Conservation (phyloP, 352 stramenopile species). For the Phytopythium montanum region DNA sequence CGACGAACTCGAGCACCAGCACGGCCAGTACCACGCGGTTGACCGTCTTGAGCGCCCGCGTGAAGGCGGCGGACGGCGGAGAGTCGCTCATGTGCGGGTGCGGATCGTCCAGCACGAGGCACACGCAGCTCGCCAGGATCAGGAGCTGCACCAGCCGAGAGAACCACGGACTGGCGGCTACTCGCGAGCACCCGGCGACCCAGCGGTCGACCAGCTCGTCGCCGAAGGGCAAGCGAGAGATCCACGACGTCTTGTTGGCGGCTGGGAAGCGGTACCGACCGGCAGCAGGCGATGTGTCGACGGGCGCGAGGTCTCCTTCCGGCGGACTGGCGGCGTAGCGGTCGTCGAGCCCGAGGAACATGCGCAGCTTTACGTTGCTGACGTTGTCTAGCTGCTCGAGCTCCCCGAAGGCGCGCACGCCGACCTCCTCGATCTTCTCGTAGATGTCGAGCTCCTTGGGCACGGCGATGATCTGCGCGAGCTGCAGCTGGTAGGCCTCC, state of each 20-base stretch:
- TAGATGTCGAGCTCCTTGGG: conserved; percentile 81
- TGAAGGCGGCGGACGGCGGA: conserved; percentile 30
- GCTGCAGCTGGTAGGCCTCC: conserved; percentile 78
- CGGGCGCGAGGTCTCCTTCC: neutral
- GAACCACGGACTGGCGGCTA: conserved; percentile 40
- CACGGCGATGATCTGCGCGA: conserved; percentile 79
- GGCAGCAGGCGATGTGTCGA: neutral
- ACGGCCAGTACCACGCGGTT: conserved; percentile 49
- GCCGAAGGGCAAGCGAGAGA: neutral
- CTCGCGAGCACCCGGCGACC: conserved; percentile 16
- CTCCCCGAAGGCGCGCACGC: conserved; percentile 68
- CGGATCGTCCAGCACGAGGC: conserved; percentile 68
- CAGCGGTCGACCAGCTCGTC: conserved; percentile 6
- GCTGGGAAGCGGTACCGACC: neutral
- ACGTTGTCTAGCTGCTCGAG: conserved; percentile 81
- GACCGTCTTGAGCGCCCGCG: conserved; percentile 26
- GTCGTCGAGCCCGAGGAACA: conserved; percentile 71
- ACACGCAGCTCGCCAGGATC: conserved; percentile 68
- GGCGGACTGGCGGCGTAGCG: neutral
- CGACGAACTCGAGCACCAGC: conserved; percentile 54
- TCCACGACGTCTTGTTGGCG: neutral
- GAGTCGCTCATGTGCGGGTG: conserved; percentile 54
- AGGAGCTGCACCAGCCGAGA: conserved; percentile 60
- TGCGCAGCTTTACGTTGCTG: conserved; percentile 73
- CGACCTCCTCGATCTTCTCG: conserved; percentile 77